Evolutionary conservation across 331 rosid genomes (phyloP).

Genomic region (Rosa hybrid): DNA sequence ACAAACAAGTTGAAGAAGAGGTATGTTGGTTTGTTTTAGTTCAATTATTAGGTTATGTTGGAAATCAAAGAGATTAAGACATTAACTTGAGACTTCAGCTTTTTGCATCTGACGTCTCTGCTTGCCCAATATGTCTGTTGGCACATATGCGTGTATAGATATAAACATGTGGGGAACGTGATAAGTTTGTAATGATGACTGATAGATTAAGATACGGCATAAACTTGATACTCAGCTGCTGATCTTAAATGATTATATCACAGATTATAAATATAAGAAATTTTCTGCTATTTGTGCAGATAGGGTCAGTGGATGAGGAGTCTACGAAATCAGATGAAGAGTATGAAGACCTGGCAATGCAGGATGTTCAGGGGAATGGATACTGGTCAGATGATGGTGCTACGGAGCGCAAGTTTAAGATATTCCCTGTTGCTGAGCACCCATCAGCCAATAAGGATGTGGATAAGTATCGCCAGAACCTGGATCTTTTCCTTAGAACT

Average conservation of each 20-base stretch:
- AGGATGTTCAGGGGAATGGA: conserved; percentile 53
- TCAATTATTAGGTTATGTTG: neutral
- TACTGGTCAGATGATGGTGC: conserved; percentile 56
- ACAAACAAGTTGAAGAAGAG: conserved; percentile 63
- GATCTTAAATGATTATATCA: neutral
- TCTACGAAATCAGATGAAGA: conserved; percentile 96
- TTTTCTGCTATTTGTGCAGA: conserved; percentile 37
- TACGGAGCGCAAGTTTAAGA: conserved; percentile 37
- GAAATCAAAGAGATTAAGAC: neutral
- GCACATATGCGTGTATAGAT: neutral
- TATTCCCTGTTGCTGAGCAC: conserved; percentile 29
- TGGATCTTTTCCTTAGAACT: conserved; percentile 53
- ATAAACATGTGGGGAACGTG: neutral
- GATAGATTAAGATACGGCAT: neutral
- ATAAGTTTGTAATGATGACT: neutral
- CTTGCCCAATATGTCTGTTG: neutral
- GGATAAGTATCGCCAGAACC: conserved; percentile 45
- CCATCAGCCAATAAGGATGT: conserved; percentile 27
- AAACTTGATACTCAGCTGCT: neutral
- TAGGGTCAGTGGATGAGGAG: conserved; percentile 95
- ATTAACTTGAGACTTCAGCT: neutral
- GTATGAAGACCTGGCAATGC: conserved; percentile 96
- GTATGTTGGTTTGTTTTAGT: conserved; percentile 35
- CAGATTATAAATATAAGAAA: neutral
- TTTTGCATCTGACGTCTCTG: neutral